phyloP scores from a whole-genome alignment of 129 eudicot species.

The Mikania micrantha region DNA sequence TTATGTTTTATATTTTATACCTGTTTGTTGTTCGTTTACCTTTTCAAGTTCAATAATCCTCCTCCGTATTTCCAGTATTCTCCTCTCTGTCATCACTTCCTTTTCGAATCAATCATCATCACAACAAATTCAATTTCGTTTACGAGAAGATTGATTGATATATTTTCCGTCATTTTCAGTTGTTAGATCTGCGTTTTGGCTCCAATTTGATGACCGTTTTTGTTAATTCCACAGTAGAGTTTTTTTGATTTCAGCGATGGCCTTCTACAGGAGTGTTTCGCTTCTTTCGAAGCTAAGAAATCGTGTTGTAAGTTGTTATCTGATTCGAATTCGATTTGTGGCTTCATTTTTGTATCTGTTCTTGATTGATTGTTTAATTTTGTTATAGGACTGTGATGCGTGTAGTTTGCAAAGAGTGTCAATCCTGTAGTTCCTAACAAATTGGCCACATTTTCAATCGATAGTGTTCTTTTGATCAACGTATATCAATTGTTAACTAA shows the following conservation, averaged over 20 bases:
- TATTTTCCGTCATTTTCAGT: background rate
- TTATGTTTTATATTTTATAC: background rate
- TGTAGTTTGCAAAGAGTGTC: background rate
- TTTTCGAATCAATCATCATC: conserved; percentile 24
- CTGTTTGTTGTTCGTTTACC: conserved; percentile 1
- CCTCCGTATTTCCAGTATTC: conserved; percentile 14
- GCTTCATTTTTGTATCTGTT: background rate
- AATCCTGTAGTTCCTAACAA: background rate
- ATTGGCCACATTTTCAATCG: background rate
- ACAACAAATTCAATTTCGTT: background rate
- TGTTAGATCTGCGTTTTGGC: conserved; percentile 16
- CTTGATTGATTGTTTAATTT: background rate
- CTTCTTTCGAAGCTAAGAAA: conserved; percentile 70
- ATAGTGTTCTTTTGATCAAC: background rate
- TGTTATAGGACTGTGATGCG: background rate
- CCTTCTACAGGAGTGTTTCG: conserved; percentile 57
- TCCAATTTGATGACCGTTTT: conserved; percentile 9
- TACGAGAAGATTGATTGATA: background rate
- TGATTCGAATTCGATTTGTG: background rate
- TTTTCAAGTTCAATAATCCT: conserved; percentile 21
- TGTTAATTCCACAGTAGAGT: conserved; percentile 25
- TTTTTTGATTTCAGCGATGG: conserved; percentile 38
- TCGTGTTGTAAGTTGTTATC: conserved; percentile 50
- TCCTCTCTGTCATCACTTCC: no score
- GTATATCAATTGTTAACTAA: background rate